These are phyloP conservation scores for Tillandsia fasciculata DNA, from an alignment of 176 grass and related monocot genomes.

Conservation along the genomic window DNA sequence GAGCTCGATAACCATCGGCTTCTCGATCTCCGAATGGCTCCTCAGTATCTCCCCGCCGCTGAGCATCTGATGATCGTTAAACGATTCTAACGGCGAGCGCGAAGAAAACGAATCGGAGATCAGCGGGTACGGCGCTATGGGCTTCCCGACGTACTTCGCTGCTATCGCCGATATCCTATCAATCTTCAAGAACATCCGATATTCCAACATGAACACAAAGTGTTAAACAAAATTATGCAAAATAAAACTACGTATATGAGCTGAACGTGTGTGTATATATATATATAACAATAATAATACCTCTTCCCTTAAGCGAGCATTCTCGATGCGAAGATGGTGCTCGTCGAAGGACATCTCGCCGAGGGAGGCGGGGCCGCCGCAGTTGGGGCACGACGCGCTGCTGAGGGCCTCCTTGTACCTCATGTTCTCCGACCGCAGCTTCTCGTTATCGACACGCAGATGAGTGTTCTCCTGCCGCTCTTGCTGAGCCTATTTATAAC, in stretches of 20 bases:
- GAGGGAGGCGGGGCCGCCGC: slow-evolving; percentile 53
- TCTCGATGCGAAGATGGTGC: slow-evolving; percentile 70
- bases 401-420: slow-evolving; percentile 62
- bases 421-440: slow-evolving; percentile 66
- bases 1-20: slow-evolving; percentile 74
- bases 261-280: not conserved
- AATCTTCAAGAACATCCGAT: slow-evolving; percentile 28
- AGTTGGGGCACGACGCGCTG: slow-evolving; percentile 72
- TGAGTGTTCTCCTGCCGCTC: slow-evolving; percentile 67
- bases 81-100: slow-evolving; percentile 33
- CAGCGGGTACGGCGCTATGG: slow-evolving; percentile 67
- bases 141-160: slow-evolving; percentile 94
- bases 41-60: slow-evolving; percentile 42
- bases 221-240: not conserved
- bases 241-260: not conserved
- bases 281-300: not conserved
- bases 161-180: slow-evolving; percentile 93
- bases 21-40: slow-evolving; percentile 53
- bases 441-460: slow-evolving; percentile 55
- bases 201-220: not conserved
- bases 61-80: slow-evolving; percentile 21
- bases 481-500: slow-evolving; percentile 46
- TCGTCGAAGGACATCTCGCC: slow-evolving; percentile 86
- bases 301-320: slow-evolving; percentile 47
- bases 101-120: slow-evolving; percentile 44